Evolutionary conservation across 768 basidiomycete species (phyloP).

Genomic region (Leucogyrophana mollusca): DNA sequence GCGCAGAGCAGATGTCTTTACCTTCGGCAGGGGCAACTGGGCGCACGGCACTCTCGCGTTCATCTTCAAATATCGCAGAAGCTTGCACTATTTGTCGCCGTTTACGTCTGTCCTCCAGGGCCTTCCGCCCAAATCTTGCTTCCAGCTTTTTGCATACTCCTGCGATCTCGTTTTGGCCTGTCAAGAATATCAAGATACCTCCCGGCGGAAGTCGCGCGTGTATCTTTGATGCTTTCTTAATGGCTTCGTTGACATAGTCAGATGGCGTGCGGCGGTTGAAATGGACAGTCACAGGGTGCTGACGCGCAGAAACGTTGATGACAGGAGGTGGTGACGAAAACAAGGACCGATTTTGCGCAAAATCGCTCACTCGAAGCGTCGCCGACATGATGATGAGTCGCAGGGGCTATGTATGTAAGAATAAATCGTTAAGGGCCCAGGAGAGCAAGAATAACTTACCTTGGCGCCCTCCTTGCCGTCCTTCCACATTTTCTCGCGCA

Average conservation of each 20-base stretch:
- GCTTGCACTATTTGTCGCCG: constrained; percentile 25
- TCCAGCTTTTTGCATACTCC: constrained; percentile 83
- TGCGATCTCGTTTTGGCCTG: constrained; percentile 93
- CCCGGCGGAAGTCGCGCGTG: constrained; percentile 91
- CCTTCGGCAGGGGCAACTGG: constrained; percentile 19
- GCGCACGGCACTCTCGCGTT: constrained; percentile 11
- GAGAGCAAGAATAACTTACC: constrained; percentile 40
- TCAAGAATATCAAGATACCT: constrained; percentile 90
- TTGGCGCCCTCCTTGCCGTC: constrained; percentile 70
- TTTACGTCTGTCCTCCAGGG: constrained; percentile 52
- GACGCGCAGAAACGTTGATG: constrained; percentile 84
- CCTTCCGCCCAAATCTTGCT: constrained; percentile 68
- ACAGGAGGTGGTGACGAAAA: constrained; percentile 88
- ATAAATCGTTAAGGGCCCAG: background rate
- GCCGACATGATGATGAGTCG: constrained; percentile 99
- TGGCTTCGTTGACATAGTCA: constrained; percentile 88
- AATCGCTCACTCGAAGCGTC: constrained; percentile 91
- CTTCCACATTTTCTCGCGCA: constrained; percentile 89
- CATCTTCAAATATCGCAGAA: constrained; percentile 27
- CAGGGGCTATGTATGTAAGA: constrained; percentile 55
- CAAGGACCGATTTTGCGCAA: constrained; percentile 79
- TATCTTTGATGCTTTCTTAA: constrained; percentile 89
- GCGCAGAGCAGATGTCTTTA: background rate
- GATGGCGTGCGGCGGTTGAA: constrained; percentile 84
- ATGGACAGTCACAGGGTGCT: constrained; percentile 93